phyloP scores from a whole-genome alignment of 805 yeast species.

The Candida namnaoensis region DNA sequence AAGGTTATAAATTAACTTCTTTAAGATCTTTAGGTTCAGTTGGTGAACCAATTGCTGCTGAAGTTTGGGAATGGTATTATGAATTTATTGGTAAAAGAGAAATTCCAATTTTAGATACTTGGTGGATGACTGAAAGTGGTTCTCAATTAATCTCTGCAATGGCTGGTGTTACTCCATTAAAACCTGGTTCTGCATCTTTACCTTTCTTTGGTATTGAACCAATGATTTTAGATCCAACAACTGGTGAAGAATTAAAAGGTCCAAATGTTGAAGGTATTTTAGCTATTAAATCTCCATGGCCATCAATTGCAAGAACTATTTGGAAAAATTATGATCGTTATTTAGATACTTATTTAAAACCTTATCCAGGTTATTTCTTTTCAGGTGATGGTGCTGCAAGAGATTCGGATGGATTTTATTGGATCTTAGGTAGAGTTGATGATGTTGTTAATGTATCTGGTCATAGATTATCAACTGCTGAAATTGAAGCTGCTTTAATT shows the following conservation, averaged over 20 bases:
- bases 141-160: constrained; percentile 90
- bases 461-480: constrained; percentile 96
- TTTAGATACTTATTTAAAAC: constrained; percentile 86
- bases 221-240: constrained; percentile 84
- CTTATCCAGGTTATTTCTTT: constrained; percentile 90
- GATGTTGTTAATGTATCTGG: constrained; percentile 98
- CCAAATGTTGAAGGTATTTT: constrained; percentile 95
- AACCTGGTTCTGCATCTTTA: constrained; percentile 94
- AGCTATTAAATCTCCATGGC: constrained; percentile 90
- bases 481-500: constrained; percentile 86
- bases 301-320: constrained; percentile 96
- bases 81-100: constrained; percentile 84
- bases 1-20: constrained; percentile 74
- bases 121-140: constrained; percentile 99
- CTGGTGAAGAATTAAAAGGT: constrained; percentile 77
- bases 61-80: constrained; percentile 98
- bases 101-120: constrained; percentile 90
- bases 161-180: constrained; percentile 91
- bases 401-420: constrained; percentile 91
- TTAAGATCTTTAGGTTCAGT: constrained; percentile 92
- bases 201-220: constrained; percentile 96
- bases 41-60: constrained; percentile 98
- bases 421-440: constrained; percentile 98
- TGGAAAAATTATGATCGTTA: constrained; percentile 82
- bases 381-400: constrained; percentile 99